These are phyloP conservation scores for Ogataea zsoltii DNA, from an alignment of 805 yeast genomes.

Conservation along the genomic window DNA sequence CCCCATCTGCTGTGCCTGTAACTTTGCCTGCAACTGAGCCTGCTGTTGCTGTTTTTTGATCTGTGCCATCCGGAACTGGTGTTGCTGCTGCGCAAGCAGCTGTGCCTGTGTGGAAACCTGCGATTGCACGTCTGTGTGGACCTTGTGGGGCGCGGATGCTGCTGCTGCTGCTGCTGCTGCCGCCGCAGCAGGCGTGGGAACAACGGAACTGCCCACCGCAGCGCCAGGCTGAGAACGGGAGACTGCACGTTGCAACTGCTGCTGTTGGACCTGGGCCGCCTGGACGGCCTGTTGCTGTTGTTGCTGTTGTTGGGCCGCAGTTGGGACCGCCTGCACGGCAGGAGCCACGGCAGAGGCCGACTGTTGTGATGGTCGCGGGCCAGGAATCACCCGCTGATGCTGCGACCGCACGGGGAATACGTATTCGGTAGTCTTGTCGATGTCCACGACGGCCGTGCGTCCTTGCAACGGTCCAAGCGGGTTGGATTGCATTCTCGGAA, in stretches of 20 bases:
- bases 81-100: slow-evolving; percentile 22
- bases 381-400: slow-evolving; percentile 26
- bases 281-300: slow-evolving; percentile 8
- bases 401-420: slow-evolving; percentile 54
- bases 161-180: slow-evolving; percentile 10
- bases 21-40: slow-evolving; percentile 20
- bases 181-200: neutral
- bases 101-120: slow-evolving; percentile 18
- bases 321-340: neutral
- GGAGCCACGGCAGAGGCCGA: slow-evolving; percentile 5
- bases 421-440: slow-evolving; percentile 71
- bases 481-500: slow-evolving; percentile 58
- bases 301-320: slow-evolving; percentile 6
- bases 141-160: slow-evolving; percentile 7
- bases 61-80: slow-evolving; percentile 22
- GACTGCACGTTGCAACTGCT: slow-evolving; percentile 9
- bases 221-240: slow-evolving; percentile 7
- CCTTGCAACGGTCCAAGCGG: slow-evolving; percentile 77
- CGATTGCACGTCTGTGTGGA: slow-evolving; percentile 14
- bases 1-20: slow-evolving; percentile 18
- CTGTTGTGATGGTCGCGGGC: slow-evolving; percentile 1
- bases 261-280: slow-evolving; percentile 12
- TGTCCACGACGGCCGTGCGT: slow-evolving; percentile 73
- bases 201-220: neutral
- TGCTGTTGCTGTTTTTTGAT: slow-evolving; percentile 20